Evolutionary conservation across 2,329 filamentous ascomycete genomes (phyloP), one percentile per base, ranked within the genome.

Genomic region (Bipolaris bicolor): DNA sequence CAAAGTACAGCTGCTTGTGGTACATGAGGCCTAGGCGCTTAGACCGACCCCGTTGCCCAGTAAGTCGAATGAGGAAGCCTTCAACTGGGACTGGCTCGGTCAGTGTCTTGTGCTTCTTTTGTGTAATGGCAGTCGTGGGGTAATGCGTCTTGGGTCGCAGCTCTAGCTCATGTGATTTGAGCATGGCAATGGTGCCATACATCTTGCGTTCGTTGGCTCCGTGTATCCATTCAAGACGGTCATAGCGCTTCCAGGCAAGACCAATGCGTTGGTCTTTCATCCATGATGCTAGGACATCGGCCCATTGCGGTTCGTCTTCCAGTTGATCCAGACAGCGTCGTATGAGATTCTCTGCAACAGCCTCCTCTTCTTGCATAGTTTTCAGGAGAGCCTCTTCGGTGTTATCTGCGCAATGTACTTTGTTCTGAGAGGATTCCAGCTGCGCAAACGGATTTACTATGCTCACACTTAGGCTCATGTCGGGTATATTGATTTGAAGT

Each of bases 151-250:
- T 88, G 0, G 86, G 86, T 3, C 87, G 81, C 37, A 90, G 72
- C 69, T 90, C 86, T 15, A 90, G 81, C 49, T 89, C 86, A 67
- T 90, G 87, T 2, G 86, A 86, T 48, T 81, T 83, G 61, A 84
- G 79, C 86, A 90, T 88, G 31, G 85, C 87, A 61, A 89, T 85
- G 0, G 86, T 84, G 34, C 87, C 87, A 61, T 88, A 88, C 87
- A 90, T 90, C 58, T 84, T 85, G 62, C 86, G 82, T 68, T 90
- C 87, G 51, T 88, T 87, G 10, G 79, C 78, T 15, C 87, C 87
- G 70, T 88, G 82, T 4, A 90, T 79, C 87, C 87, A 90, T 73
- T 90, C 87, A 15, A 90, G 76, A 22, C 87, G 81, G 66, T 90
- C 87, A 67, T 89, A 90, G 44, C 87, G 80, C 72, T 87, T 88